These are phyloP conservation scores for Penicillium cosmopolitanum DNA, from an alignment of 495 filamentous ascomycete genomes.

Conservation along the genomic window DNA sequence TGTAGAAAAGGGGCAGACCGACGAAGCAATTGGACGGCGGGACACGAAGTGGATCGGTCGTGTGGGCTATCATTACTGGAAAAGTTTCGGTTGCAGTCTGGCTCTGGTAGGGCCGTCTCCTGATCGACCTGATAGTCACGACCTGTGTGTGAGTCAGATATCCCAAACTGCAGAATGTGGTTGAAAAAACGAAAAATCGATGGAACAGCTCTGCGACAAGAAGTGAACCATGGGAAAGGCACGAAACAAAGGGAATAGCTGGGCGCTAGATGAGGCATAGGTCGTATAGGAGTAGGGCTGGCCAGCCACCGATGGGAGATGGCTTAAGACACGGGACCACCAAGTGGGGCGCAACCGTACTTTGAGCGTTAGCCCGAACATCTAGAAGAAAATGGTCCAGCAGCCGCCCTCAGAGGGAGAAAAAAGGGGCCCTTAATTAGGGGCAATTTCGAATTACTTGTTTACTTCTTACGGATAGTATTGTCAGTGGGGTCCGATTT, in stretches of 20 bases:
- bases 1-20: slow-evolving; percentile 26
- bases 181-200: background rate
- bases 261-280: slow-evolving; percentile 11
- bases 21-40: slow-evolving; percentile 17
- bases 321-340: slow-evolving; percentile 30
- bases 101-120: slow-evolving; percentile 17
- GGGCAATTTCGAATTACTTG: slow-evolving; percentile 18
- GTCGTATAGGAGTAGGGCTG: slow-evolving; percentile 16
- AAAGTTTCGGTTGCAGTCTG: slow-evolving; percentile 21
- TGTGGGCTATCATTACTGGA: slow-evolving; percentile 35
- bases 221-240: slow-evolving; percentile 4
- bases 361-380: slow-evolving; percentile 15
- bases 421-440: slow-evolving; percentile 29
- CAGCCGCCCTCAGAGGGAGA: background rate
- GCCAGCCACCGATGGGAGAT: slow-evolving; percentile 19
- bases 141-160: background rate
- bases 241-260: slow-evolving; percentile 11
- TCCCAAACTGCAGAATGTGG: background rate
- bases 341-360: slow-evolving; percentile 21
- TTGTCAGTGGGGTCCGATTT: background rate
- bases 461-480: slow-evolving; percentile 1
- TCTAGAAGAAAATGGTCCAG: slow-evolving; percentile 9
- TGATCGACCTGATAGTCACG: slow-evolving; percentile 9
- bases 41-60: slow-evolving; percentile 21
- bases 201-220: slow-evolving; percentile 1